Conservation (phyloP, 345 rosid genomes). For the Anacardium occidentale region DNA sequence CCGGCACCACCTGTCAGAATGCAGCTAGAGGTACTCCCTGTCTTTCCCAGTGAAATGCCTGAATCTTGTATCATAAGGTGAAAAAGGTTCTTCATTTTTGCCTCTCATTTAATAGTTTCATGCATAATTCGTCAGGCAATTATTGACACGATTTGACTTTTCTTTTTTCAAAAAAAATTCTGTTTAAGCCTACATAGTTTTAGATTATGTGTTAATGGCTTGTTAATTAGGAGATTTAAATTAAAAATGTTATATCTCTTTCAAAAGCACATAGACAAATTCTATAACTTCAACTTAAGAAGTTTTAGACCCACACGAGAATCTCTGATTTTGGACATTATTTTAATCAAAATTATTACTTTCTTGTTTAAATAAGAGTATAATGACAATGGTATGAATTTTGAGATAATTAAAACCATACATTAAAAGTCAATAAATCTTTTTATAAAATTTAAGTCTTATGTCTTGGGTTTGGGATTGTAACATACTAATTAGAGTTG, state of each 20-base stretch:
- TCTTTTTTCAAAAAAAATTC: too few relatives aligned
- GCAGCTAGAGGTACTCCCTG: neutral
- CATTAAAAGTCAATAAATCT: neutral
- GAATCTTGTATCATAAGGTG: too few relatives aligned
- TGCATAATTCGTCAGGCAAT: neutral
- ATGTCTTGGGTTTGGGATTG: too few relatives aligned
- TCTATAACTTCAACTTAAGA: neutral
- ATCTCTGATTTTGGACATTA: neutral
- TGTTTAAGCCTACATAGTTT: neutral
- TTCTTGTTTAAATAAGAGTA: neutral
- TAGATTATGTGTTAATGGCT: neutral
- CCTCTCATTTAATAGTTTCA: too few relatives aligned
- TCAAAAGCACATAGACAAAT: neutral
- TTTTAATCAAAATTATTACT: neutral
- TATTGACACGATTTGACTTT: neutral
- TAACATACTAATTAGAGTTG: too few relatives aligned
- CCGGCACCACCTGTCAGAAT: too few relatives aligned
- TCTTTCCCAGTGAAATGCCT: too few relatives aligned
- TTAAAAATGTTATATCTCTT: neutral
- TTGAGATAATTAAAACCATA: too few relatives aligned
- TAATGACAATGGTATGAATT: neutral
- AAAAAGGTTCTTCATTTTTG: too few relatives aligned
- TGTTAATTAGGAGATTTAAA: neutral
- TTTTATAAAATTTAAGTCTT: too few relatives aligned
- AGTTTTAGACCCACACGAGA: neutral